Percentiles rank a stretch among this genome's conserved stretches.
Conservation (phyloP, 139 green algal species). For the Closterium sp. region DNA sequence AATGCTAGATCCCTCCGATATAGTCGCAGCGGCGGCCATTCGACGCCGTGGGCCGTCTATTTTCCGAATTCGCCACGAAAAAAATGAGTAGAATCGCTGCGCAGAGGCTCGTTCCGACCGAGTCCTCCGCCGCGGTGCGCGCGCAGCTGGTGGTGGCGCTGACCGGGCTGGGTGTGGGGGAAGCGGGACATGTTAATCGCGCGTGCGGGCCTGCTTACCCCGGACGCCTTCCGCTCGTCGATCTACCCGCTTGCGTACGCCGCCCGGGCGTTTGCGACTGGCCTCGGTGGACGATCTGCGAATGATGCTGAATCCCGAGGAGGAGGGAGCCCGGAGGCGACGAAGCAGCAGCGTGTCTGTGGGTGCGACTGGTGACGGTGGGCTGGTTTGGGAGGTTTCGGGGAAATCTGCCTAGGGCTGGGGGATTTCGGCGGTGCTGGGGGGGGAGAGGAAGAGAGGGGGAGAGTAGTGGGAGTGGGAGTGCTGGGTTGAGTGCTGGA, state of each 20-base stretch:
- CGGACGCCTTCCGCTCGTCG: slow-evolving; percentile 16
- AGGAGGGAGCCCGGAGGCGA: not conserved
- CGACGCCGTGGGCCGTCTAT: slow-evolving; percentile 36
- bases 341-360: not conserved
- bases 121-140: not conserved
- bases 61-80: slow-evolving; percentile 35
- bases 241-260: slow-evolving; percentile 37
- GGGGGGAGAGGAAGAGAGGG: not conserved
- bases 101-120: slow-evolving; percentile 13
- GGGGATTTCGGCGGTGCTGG: not conserved
- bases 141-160: slow-evolving; percentile 30
- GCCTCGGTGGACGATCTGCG: slow-evolving; percentile 25
- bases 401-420: not conserved
- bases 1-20: slow-evolving; percentile 33
- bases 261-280: slow-evolving; percentile 19
- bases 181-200: slow-evolving; percentile 39
- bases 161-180: slow-evolving; percentile 28
- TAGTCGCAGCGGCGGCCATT: slow-evolving; percentile 34
- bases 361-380: not conserved
- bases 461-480: not conserved
- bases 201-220: slow-evolving; percentile 7
- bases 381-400: not conserved
- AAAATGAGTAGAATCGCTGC: slow-evolving; percentile 19
- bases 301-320: not conserved
- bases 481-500: not conserved